Evolutionary conservation across 208 protist species (phyloP), one percentile per base, ranked within the genome.

Genomic region (Trypanosoma brucei): DNA sequence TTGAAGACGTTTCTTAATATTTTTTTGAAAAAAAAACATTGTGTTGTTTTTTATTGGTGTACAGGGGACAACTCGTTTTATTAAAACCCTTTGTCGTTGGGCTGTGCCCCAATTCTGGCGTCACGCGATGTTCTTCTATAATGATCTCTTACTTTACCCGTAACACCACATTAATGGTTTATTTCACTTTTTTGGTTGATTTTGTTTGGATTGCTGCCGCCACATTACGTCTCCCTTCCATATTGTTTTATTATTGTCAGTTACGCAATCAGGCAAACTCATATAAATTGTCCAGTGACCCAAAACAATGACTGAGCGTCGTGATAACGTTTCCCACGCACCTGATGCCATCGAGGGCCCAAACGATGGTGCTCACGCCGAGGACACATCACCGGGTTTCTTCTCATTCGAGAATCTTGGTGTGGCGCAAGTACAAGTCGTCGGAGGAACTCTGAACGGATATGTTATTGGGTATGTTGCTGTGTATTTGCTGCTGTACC

Each of bases 401-500:
- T 87, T 79, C 34, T 82, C 73, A 5, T 8, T 65, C 3, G 62
- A 39, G 0, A 91, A 91, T 59, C n/a, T 79, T 30, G 79, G 76
- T 46, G 75, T 93, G 46, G 72, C 61, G 1, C 33, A 76, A 0
- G 82, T 91, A 60, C 67, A 83, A 40, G 60, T 69, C 1, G 60
- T 80, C 33, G 78, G 78, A 35, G 84, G 71, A 7, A 68, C 60
- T 0, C 62, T 93, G 40, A 84, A 84, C 65, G 88, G 88, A 37
- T 87, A 82, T 73, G 76, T 70, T 36, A 90, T 88, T 56, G 84
- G 84, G 35, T 92, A 89, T 38, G 84, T 94, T 40, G 76, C 62
- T 44, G 80, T 91, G 22, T 90, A 91, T 70, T 69, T 76, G 2
- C 75, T 71, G 9, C 48, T 91, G 30, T 90, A 83, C 72, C 64